phyloP scores from a whole-genome alignment of 495 filamentous ascomycete species.

The Podospora didyma region DNA sequence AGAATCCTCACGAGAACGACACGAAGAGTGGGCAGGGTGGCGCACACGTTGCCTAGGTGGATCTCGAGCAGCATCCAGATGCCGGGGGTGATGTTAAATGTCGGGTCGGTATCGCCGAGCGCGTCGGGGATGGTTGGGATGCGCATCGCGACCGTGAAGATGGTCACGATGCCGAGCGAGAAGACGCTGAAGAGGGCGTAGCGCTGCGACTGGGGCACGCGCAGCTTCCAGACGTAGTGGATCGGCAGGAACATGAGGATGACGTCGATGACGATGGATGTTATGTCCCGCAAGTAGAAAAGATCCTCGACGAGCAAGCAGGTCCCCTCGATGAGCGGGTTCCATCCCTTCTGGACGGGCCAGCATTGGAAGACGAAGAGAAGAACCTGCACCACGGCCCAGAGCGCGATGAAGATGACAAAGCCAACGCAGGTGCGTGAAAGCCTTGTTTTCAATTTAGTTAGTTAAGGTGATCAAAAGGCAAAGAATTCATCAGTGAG shows the following conservation, averaged over 20 bases:
- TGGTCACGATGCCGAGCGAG: conserved; percentile 23
- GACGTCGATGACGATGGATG: conserved; percentile 24
- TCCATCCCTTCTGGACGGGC: conserved; percentile 23
- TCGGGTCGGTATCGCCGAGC: conserved; percentile 5
- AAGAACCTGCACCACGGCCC: conserved; percentile 20
- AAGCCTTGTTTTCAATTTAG: not conserved
- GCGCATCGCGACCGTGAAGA: conserved; percentile 20
- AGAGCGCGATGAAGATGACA: conserved; percentile 19
- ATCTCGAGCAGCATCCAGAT: conserved; percentile 29
- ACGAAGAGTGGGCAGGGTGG: conserved; percentile 18
- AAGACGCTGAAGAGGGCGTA: conserved; percentile 26
- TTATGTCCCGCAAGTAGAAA: conserved; percentile 24
- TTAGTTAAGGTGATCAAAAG: too few relatives aligned
- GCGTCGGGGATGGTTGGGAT: conserved; percentile 11
- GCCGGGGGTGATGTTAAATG: conserved; percentile 8
- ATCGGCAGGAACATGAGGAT: conserved; percentile 21
- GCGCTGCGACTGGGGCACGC: conserved; percentile 20
- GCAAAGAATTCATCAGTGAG: too few relatives aligned
- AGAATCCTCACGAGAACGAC: conserved; percentile 10
- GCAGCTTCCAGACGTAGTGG: conserved; percentile 19
- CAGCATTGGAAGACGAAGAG: conserved; percentile 22
- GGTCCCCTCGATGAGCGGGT: not conserved
- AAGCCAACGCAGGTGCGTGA: conserved; percentile 9
- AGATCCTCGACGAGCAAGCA: conserved; percentile 29
- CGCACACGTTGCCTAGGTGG: conserved; percentile 26